Conservation (phyloP, 140 eudicot genomes). For the Stevia rebaudiana region DNA sequence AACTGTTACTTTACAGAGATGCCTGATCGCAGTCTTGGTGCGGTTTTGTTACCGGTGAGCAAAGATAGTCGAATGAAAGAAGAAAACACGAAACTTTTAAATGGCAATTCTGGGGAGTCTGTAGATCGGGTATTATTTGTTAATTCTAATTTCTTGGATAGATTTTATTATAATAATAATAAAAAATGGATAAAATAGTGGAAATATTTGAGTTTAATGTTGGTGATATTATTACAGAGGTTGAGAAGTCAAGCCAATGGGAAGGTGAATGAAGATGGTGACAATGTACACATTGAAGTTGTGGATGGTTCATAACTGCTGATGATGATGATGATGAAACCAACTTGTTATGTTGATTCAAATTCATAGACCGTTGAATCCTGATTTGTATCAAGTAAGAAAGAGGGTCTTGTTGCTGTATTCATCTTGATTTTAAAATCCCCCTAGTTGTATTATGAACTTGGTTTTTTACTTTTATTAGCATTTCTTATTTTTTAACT, state of each 20-base stretch:
- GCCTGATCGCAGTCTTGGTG: slow-evolving; percentile 67
- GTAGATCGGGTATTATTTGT: slow-evolving; percentile 60
- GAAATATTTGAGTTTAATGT: neutral
- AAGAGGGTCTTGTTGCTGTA: slow-evolving; percentile 20
- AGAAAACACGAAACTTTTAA: slow-evolving; percentile 70
- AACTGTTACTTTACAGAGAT: slow-evolving; percentile 41
- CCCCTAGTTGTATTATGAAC: slow-evolving; percentile 25
- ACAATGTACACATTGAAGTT: slow-evolving; percentile 46
- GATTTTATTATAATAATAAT: neutral
- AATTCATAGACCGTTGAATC: slow-evolving; percentile 24
- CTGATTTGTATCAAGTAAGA: slow-evolving; percentile 22
- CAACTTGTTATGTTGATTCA: slow-evolving; percentile 9
- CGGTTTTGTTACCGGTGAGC: slow-evolving; percentile 63
- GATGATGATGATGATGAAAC: neutral
- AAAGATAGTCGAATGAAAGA: slow-evolving; percentile 71
- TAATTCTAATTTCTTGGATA: neutral
- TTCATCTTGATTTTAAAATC: slow-evolving; percentile 11
- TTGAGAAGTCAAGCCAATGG: slow-evolving; percentile 72
- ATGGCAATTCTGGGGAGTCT: slow-evolving; percentile 81
- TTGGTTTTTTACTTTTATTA: slow-evolving; percentile 3
- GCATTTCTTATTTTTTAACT: slow-evolving; percentile 12
- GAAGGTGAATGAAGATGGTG: slow-evolving; percentile 57
- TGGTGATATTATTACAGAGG: slow-evolving; percentile 44
- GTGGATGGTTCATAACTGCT: slow-evolving; percentile 48
- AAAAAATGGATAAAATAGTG: neutral